These are phyloP conservation scores for Sporisorium iseilematis-ciliati DNA, from an alignment of 1,284 basidiomycete genomes.

Conservation along the genomic window DNA sequence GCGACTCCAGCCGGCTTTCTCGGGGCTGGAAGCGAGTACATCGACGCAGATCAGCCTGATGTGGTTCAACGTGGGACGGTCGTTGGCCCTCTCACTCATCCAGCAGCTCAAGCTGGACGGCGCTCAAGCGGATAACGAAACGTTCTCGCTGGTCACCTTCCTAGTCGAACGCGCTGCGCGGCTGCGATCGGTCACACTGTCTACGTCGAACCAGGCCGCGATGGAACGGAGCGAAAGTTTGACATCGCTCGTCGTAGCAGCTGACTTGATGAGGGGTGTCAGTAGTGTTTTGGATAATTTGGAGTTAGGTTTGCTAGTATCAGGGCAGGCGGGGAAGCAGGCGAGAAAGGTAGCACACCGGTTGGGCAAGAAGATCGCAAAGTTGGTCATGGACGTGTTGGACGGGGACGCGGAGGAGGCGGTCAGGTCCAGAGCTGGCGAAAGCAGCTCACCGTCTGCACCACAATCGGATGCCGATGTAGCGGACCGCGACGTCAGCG, in stretches of 20 bases:
- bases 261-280: conserved; percentile 49
- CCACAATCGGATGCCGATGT: neutral
- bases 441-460: too few relatives aligned
- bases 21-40: conserved; percentile 20
- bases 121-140: neutral
- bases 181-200: conserved; percentile 14
- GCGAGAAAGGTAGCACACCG: conserved; percentile 52
- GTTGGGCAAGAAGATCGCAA: conserved; percentile 41
- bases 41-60: conserved; percentile 25
- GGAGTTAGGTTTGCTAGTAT: conserved; percentile 17
- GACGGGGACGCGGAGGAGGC: conserved; percentile 53
- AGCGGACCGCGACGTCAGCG: neutral
- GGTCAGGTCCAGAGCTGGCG: neutral
- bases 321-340: conserved; percentile 22
- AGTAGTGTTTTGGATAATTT: conserved; percentile 41
- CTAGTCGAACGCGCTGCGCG: conserved; percentile 17
- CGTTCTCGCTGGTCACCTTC: conserved; percentile 17
- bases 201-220: neutral
- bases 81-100: conserved; percentile 15
- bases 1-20: conserved; percentile 30
- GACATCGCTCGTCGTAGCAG: conserved; percentile 37
- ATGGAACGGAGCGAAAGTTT: conserved; percentile 14
- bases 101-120: conserved; percentile 9
- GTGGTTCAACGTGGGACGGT: conserved; percentile 24
- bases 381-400: conserved; percentile 43